phyloP scores from a whole-genome alignment of 2,329 filamentous ascomycete genomes.

The Penicillium sp. region DNA sequence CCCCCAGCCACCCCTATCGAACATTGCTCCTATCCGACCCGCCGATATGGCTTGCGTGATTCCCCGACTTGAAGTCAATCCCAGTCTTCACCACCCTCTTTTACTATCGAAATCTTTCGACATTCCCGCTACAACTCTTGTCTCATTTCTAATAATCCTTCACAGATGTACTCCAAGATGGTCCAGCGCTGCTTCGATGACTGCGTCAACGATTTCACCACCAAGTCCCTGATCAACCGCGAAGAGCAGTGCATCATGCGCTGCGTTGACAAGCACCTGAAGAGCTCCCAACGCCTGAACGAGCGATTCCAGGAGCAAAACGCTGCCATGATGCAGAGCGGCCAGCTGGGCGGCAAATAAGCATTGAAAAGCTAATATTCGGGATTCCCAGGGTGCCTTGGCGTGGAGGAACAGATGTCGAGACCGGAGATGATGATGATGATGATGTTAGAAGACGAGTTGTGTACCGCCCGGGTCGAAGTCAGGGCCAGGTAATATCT shows the following conservation, averaged over 20 bases:
- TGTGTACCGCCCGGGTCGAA: not conserved
- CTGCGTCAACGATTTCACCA: slow-evolving; percentile 98
- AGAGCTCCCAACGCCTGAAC: slow-evolving; percentile 83
- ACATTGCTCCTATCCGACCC: not conserved
- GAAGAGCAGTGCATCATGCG: slow-evolving; percentile 91
- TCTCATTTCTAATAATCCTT: not conserved
- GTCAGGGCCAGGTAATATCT: not conserved
- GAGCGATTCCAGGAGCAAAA: slow-evolving; percentile 84
- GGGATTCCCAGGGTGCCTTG: slow-evolving; percentile 8
- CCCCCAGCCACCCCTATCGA: too few species aligned
- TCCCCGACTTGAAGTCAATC: not conserved
- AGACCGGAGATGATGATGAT: not conserved
- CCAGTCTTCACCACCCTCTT: not conserved
- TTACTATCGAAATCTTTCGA: not conserved
- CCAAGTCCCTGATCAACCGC: slow-evolving; percentile 84
- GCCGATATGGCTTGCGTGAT: not conserved
- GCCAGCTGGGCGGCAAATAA: slow-evolving; percentile 49
- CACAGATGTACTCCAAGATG: slow-evolving; percentile 65
- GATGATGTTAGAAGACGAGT: not conserved
- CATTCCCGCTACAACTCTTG: not conserved
- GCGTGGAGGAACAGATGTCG: not conserved
- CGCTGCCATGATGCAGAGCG: slow-evolving; percentile 65
- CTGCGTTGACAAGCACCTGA: slow-evolving; percentile 96
- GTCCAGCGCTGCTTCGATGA: slow-evolving; percentile 80
- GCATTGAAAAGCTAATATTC: not conserved